Conservation (phyloP, 192 early-diverging fungal species). For the Dissophora ornata region DNA sequence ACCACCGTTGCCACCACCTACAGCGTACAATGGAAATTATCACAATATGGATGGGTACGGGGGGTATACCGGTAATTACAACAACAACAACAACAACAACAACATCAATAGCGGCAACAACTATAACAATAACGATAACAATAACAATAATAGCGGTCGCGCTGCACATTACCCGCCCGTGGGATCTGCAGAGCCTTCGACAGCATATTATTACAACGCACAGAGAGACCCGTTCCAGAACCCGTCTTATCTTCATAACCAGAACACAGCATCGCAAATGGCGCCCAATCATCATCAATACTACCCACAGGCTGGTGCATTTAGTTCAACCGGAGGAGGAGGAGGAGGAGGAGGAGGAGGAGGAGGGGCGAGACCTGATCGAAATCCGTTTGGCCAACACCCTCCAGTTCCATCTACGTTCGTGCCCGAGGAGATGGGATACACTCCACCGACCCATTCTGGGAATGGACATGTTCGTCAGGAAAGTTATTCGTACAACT, state of each 20-base stretch:
- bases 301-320: conserved; percentile 2
- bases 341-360: too few relatives aligned
- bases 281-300: conserved; percentile 3
- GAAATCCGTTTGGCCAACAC: conserved; percentile 16
- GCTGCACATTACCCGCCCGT: neutral
- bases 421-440: conserved; percentile 41
- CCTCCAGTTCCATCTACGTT: conserved; percentile 4
- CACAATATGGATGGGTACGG: too few relatives aligned
- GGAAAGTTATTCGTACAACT: neutral
- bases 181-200: neutral
- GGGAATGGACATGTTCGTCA: too few relatives aligned
- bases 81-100: conserved; percentile 1
- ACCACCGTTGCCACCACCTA: conserved; percentile 2
- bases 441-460: neutral
- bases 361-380: too few relatives aligned
- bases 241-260: conserved; percentile 6
- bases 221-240: conserved; percentile 31
- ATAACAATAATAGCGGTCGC: neutral
- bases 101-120: neutral
- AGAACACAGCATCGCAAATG: neutral
- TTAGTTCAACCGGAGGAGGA: neutral
- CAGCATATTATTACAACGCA: conserved; percentile 1
- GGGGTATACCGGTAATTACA: too few relatives aligned
- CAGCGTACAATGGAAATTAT: neutral
- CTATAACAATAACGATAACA: neutral